Evolutionary conservation across 2,329 filamentous ascomycete genomes (phyloP).

Genomic region (Thermoascus crustaceus): DNA sequence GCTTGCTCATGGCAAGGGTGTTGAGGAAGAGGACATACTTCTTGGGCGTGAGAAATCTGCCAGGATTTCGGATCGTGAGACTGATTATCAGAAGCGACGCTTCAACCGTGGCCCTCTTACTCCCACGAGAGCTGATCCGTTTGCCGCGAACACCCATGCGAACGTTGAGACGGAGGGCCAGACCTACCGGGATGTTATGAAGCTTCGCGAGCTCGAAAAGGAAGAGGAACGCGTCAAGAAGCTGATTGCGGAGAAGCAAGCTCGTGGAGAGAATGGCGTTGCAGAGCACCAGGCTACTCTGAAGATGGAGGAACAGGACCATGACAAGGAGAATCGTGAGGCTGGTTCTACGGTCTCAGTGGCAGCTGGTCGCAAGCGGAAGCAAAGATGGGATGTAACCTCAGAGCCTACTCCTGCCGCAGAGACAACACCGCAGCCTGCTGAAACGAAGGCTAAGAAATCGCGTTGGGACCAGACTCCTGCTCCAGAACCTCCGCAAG

Average conservation of each 20-base stretch:
- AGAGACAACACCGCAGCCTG: slow-evolving; percentile 40
- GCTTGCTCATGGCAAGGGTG: slow-evolving; percentile 74
- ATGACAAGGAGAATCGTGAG: slow-evolving; percentile 65
- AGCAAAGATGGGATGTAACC: slow-evolving; percentile 92
- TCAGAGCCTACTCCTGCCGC: slow-evolving; percentile 46
- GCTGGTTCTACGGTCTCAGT: slow-evolving; percentile 58
- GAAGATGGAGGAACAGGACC: slow-evolving; percentile 53
- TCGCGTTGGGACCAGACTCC: slow-evolving; percentile 86
- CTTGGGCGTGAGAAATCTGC: slow-evolving; percentile 80
- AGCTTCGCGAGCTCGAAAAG: slow-evolving; percentile 77
- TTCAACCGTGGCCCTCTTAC: slow-evolving; percentile 76
- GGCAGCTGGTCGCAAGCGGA: slow-evolving; percentile 65
- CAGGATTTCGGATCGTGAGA: slow-evolving; percentile 85
- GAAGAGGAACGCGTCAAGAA: slow-evolving; percentile 83
- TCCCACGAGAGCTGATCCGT: slow-evolving; percentile 77
- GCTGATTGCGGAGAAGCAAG: slow-evolving; percentile 68
- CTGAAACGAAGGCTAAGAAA: slow-evolving; percentile 59
- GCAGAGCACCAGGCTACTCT: slow-evolving; percentile 66
- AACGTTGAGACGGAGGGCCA: slow-evolving; percentile 62
- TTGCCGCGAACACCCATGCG: slow-evolving; percentile 65
- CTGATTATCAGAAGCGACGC: slow-evolving; percentile 92
- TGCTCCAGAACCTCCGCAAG: slow-evolving; percentile 47
- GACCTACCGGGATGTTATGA: slow-evolving; percentile 87
- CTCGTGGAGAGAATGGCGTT: slow-evolving; percentile 50
- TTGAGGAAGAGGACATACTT: slow-evolving; percentile 87